Evolutionary conservation across 2,329 filamentous ascomycete species (phyloP).

Genomic region (Sphaerulina musiva): DNA sequence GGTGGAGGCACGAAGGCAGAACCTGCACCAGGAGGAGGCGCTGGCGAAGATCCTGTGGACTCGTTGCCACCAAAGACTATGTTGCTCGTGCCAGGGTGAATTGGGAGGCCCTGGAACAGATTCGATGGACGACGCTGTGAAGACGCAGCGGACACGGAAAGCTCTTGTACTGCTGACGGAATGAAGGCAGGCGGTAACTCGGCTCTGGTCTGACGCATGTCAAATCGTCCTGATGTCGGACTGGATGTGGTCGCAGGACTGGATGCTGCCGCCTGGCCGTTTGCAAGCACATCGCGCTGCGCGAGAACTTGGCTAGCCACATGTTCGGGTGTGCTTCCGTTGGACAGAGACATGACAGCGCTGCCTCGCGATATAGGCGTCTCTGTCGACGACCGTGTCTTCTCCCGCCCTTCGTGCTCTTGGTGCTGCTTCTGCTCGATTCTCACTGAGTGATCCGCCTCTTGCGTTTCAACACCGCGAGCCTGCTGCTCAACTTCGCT

Average conservation of each 20-base stretch:
- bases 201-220: constrained; percentile 27
- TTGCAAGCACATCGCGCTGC: constrained; percentile 3
- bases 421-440: not conserved
- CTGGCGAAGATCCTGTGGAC: constrained; percentile 36
- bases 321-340: constrained; percentile 15
- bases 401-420: not conserved
- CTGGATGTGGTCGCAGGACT: constrained; percentile 8
- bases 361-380: constrained; percentile 19
- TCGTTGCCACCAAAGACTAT: constrained; percentile 38
- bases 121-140: constrained; percentile 13
- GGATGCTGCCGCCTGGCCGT: constrained; percentile 10
- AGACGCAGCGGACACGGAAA: constrained; percentile 22
- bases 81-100: constrained; percentile 25
- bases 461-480: not conserved
- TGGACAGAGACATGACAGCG: constrained; percentile 15
- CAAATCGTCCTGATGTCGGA: constrained; percentile 17
- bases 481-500: not conserved
- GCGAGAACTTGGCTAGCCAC: not conserved
- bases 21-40: constrained; percentile 25
- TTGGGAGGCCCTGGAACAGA: constrained; percentile 17
- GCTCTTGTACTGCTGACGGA: constrained; percentile 25
- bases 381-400: constrained; percentile 1
- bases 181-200: constrained; percentile 31
- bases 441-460: not conserved
- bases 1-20: constrained; percentile 21